Evolutionary conservation across 2,329 filamentous ascomycete species (phyloP).

Genomic region (Fusarium sp.): DNA sequence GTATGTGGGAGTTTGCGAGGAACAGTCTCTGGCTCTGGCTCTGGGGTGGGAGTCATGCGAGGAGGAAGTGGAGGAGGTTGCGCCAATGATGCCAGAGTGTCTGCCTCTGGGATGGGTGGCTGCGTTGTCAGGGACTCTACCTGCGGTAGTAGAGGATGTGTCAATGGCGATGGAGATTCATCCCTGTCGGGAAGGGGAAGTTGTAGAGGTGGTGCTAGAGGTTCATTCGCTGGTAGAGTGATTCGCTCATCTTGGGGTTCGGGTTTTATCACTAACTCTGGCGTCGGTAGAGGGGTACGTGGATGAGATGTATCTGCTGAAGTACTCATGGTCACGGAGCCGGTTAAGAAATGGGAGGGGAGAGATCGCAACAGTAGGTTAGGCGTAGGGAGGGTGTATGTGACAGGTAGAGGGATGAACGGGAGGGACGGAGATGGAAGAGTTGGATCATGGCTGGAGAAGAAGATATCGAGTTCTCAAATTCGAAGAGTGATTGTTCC

Average conservation of each 20-base stretch:
- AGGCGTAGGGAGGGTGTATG: not conserved
- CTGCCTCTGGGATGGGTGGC: not conserved
- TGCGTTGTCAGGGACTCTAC: not conserved
- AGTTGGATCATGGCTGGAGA: not conserved
- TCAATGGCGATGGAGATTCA: not conserved
- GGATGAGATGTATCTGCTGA: not conserved
- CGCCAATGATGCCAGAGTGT: not conserved
- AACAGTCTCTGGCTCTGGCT: not conserved
- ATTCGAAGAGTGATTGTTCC: not conserved
- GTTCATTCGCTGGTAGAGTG: not conserved
- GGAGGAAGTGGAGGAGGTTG: not conserved
- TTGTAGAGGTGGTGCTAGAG: not conserved
- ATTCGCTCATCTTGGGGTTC: conserved; percentile 5
- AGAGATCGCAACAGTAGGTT: not conserved
- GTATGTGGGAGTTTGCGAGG: conserved; percentile 33
- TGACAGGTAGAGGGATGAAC: not conserved
- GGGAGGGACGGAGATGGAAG: not conserved
- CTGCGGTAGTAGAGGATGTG: not conserved
- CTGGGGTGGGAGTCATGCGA: not conserved
- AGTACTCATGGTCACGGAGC: conserved; percentile 1
- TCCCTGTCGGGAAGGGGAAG: not conserved
- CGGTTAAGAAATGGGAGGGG: not conserved
- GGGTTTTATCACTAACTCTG: conserved; percentile 23
- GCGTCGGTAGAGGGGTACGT: conserved; percentile 7
- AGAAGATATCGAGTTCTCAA: not conserved